These are phyloP conservation scores for Microdochium bolleyi DNA, from an alignment of 2,329 filamentous ascomycete genomes.

Conservation along the genomic window DNA sequence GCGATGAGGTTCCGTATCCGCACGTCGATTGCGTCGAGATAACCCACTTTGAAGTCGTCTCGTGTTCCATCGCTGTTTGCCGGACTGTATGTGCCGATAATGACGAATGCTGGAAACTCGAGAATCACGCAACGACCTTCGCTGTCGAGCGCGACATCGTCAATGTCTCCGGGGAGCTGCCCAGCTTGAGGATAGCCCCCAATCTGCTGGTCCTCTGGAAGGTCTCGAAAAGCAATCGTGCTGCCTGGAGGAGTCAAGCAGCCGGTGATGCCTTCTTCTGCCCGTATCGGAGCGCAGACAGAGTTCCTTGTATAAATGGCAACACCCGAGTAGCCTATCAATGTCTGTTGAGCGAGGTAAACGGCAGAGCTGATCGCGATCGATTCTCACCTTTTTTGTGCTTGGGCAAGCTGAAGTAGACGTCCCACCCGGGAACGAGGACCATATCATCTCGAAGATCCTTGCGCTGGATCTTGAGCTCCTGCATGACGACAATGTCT, in stretches of 20 bases:
- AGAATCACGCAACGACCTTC: constrained; percentile 88
- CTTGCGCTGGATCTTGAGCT: constrained; percentile 92
- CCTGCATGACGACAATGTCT: constrained; percentile 92
- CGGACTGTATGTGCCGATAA: constrained; percentile 88
- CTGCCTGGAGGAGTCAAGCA: constrained; percentile 68
- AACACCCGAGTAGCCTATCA: constrained; percentile 83
- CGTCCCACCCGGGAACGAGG: constrained; percentile 88
- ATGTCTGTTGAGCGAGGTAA: constrained; percentile 6
- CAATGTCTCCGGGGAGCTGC: constrained; percentile 58
- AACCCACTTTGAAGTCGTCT: constrained; percentile 74
- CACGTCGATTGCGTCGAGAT: constrained; percentile 71
- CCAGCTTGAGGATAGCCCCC: constrained; percentile 73
- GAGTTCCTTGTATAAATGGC: constrained; percentile 90
- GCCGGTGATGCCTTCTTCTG: constrained; percentile 90
- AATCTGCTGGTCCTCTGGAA: constrained; percentile 67
- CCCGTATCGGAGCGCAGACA: constrained; percentile 76
- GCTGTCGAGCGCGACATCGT: constrained; percentile 70
- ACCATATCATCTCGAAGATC: constrained; percentile 95
- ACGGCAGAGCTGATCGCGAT: not conserved
- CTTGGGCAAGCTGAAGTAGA: constrained; percentile 87
- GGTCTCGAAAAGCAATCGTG: constrained; percentile 62
- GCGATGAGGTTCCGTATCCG: constrained; percentile 76
- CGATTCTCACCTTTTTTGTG: constrained; percentile 74
- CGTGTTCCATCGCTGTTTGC: constrained; percentile 80
- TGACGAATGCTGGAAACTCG: constrained; percentile 90